Conservation (phyloP, 2,329 filamentous ascomycete species). For the Davidsoniella australis region DNA sequence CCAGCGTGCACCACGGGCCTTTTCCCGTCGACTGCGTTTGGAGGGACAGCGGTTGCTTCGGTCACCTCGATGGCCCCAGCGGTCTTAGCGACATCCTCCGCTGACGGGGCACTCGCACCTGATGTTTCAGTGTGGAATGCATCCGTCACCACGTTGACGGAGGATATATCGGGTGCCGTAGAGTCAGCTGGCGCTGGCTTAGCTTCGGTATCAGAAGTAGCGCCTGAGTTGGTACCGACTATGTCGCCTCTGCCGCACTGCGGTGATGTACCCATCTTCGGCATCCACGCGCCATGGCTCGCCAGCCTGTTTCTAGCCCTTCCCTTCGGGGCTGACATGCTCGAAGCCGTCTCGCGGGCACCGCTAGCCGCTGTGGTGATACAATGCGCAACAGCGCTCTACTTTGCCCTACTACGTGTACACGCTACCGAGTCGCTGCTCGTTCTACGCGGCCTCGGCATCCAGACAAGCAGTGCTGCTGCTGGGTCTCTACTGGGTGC, state of each 20-base stretch:
- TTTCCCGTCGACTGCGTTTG: neutral
- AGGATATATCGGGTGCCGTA: too few species aligned
- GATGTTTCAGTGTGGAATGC: too few species aligned
- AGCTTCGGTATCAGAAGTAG: too few species aligned
- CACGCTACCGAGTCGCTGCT: constrained; percentile 66
- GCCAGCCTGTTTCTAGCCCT: constrained; percentile 23
- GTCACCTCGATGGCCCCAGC: neutral
- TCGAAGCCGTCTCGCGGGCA: constrained; percentile 18
- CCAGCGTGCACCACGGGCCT: constrained; percentile 14
- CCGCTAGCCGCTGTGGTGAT: constrained; percentile 27
- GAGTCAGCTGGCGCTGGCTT: too few species aligned
- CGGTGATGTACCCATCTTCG: constrained; percentile 17
- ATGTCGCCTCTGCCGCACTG: constrained; percentile 12
- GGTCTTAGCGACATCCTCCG: neutral
- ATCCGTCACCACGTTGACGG: too few species aligned
- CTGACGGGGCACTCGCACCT: neutral
- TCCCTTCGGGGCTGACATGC: constrained; percentile 23
- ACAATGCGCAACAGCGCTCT: constrained; percentile 20
- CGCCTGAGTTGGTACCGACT: too few species aligned
- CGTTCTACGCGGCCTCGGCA: constrained; percentile 72
- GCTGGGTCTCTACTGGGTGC: constrained; percentile 39
- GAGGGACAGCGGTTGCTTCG: neutral
- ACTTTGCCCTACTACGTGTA: constrained; percentile 28
- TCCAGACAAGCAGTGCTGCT: constrained; percentile 61
- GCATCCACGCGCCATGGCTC: constrained; percentile 17